Evolutionary conservation across 1,284 basidiomycete species (phyloP).

Genomic region (Ustilago sp.): DNA sequence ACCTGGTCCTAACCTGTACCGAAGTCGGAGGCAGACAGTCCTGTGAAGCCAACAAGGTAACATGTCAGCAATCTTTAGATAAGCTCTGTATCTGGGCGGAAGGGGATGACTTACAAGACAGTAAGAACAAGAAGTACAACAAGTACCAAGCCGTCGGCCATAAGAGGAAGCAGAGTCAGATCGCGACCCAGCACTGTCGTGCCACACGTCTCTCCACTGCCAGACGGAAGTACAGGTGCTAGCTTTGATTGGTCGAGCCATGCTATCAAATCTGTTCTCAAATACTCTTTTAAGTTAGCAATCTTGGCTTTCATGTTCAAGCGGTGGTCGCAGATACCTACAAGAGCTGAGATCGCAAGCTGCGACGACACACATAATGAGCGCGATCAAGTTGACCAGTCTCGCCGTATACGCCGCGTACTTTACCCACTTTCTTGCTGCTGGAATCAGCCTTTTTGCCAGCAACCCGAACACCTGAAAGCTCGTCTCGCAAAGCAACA

Average conservation of each 20-base stretch:
- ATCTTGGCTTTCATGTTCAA: no score
- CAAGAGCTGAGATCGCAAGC: slow-evolving; percentile 29
- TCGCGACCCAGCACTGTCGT: slow-evolving; percentile 25
- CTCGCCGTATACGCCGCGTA: slow-evolving; percentile 22
- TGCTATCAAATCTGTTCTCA: slow-evolving; percentile 9
- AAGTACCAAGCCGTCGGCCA: slow-evolving; percentile 24
- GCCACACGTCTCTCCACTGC: slow-evolving; percentile 9
- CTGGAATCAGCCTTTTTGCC: slow-evolving; percentile 18
- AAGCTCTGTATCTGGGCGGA: no score
- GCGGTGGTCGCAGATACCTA: slow-evolving; percentile 12
- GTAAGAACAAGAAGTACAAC: slow-evolving; percentile 25
- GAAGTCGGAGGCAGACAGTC: slow-evolving; percentile 17
- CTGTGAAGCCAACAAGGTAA: background rate
- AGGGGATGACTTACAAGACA: slow-evolving; percentile 20
- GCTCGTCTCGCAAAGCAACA: slow-evolving; percentile 33
- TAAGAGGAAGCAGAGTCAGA: slow-evolving; percentile 36
- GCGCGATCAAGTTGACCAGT: slow-evolving; percentile 17
- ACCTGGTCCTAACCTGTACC: slow-evolving; percentile 16
- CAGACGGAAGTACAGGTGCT: background rate
- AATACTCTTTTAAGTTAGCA: background rate
- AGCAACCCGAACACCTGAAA: slow-evolving; percentile 42
- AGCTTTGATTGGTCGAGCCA: slow-evolving; percentile 22
- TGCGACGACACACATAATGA: slow-evolving; percentile 35
- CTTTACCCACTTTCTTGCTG: slow-evolving; percentile 22
- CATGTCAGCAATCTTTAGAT: background rate